Evolutionary conservation across 257 asterid genomes (phyloP).

Genomic region (Leonotis leonurus): DNA sequence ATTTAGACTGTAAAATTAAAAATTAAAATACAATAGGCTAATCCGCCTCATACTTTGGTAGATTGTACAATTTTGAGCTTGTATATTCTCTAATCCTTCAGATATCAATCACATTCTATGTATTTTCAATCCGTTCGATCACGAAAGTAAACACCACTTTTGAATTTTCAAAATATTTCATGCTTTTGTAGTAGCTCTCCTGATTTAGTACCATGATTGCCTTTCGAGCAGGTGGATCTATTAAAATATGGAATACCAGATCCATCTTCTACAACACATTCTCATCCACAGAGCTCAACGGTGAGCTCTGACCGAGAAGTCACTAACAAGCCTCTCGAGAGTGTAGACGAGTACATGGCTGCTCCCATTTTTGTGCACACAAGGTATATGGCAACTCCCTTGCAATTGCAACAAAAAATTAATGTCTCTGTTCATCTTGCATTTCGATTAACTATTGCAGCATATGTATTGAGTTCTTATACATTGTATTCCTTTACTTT

Average conservation of each 20-base stretch:
- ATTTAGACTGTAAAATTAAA: not conserved
- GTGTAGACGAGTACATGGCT: conserved; percentile 63
- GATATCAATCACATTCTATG: not conserved
- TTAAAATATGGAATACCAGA: conserved; percentile 84
- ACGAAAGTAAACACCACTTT: not conserved
- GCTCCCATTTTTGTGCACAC: conserved; percentile 77
- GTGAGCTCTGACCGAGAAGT: conserved; percentile 55
- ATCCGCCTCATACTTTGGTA: not conserved
- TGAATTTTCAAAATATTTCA: not conserved
- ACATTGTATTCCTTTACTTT: not conserved
- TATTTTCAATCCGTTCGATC: not conserved
- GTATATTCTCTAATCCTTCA: not conserved
- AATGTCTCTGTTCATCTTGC: not conserved
- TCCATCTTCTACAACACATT: conserved; percentile 64
- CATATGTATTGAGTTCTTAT: not conserved
- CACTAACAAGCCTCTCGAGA: conserved; percentile 39
- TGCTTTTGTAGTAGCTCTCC: not conserved
- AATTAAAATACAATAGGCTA: too few species aligned
- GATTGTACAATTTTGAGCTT: not conserved
- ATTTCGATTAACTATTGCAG: not conserved
- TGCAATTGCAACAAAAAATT: not conserved
- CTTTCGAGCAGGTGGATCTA: conserved; percentile 61
- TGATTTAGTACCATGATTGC: conserved; percentile 6
- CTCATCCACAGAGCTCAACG: conserved; percentile 57
- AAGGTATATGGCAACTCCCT: conserved; percentile 33